A percentile compares a stretch with the other conserved stretches of the same genome.
phyloP scores from a whole-genome alignment of 2,329 filamentous ascomycete species.

The Zarea fungicola region DNA sequence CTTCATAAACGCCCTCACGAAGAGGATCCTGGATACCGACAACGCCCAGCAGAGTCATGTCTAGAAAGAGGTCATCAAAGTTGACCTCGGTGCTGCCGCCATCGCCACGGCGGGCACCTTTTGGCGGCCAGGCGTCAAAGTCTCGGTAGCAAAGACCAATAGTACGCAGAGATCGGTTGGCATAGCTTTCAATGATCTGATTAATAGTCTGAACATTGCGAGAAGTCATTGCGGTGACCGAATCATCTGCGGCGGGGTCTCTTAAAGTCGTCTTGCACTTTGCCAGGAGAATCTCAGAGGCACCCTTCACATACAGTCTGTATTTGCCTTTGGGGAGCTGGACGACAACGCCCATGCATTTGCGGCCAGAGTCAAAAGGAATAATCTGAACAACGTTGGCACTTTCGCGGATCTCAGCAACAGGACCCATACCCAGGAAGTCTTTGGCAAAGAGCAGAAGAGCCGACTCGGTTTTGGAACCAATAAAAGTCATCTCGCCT shows the following conservation, averaged over 20 bases:
- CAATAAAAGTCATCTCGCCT: constrained; percentile 61
- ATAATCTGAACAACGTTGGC: constrained; percentile 59
- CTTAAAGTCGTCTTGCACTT: constrained; percentile 49
- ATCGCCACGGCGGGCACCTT: constrained; percentile 48
- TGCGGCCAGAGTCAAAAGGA: constrained; percentile 70
- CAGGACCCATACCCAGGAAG: constrained; percentile 60
- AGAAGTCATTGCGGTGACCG: constrained; percentile 40
- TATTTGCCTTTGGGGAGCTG: constrained; percentile 46
- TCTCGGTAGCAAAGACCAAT: constrained; percentile 82
- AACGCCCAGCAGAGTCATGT: constrained; percentile 64
- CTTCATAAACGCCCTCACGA: constrained; percentile 67
- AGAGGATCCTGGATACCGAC: constrained; percentile 80
- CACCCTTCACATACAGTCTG: constrained; percentile 58
- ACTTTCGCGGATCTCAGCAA: constrained; percentile 59
- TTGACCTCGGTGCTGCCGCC: constrained; percentile 54
- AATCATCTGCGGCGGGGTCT: constrained; percentile 42
- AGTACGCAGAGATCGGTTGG: constrained; percentile 72
- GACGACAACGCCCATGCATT: constrained; percentile 62
- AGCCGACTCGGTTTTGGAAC: constrained; percentile 73
- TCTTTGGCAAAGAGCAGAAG: constrained; percentile 64
- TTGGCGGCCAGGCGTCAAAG: constrained; percentile 79
- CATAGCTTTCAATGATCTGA: constrained; percentile 70
- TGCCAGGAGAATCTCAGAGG: constrained; percentile 57
- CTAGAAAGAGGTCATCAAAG: constrained; percentile 61
- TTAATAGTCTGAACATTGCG: constrained; percentile 55